Percentiles rank a stretch among this genome's conserved stretches.
Evolutionary conservation across 441 rosid genomes (phyloP).

Genomic region (Dalechampia spathulata): DNA sequence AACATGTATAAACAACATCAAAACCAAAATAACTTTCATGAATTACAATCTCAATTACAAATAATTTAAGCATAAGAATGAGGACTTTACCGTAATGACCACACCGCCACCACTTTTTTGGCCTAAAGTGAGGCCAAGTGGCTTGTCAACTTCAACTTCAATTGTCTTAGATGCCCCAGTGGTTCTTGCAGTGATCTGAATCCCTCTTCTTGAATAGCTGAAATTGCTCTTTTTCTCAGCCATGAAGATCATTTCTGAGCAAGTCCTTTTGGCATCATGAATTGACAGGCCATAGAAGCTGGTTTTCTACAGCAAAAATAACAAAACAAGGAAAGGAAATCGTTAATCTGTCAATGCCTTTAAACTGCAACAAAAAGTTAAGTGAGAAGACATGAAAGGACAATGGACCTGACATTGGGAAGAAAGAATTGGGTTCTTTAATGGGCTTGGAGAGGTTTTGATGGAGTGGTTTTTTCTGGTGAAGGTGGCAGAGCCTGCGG

Average conservation of each 20-base stretch:
- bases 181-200: conserved; percentile 56
- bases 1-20: neutral
- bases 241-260: conserved; percentile 35
- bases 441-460: conserved; percentile 28
- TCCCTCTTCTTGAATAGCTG: conserved; percentile 25
- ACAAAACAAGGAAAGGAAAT: conserved; percentile 4
- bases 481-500: conserved; percentile 42
- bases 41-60: no score
- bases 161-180: conserved; percentile 67
- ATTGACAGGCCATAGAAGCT: conserved; percentile 58
- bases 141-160: conserved; percentile 95
- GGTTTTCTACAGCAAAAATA: conserved; percentile 49
- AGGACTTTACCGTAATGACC: conserved; percentile 53
- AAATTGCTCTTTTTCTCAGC: conserved; percentile 21
- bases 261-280: conserved; percentile 43
- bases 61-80: no score
- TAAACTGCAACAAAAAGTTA: no score
- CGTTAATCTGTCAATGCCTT: no score
- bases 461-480: conserved; percentile 33
- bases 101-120: conserved; percentile 90
- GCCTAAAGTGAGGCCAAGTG: conserved; percentile 83
- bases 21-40: neutral
- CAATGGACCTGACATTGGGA: conserved; percentile 23
- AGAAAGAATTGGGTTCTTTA: conserved; percentile 20
- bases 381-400: neutral